phyloP scores from a whole-genome alignment of 805 yeast species.

The Cyberlindnera xishuangbannaensis region DNA sequence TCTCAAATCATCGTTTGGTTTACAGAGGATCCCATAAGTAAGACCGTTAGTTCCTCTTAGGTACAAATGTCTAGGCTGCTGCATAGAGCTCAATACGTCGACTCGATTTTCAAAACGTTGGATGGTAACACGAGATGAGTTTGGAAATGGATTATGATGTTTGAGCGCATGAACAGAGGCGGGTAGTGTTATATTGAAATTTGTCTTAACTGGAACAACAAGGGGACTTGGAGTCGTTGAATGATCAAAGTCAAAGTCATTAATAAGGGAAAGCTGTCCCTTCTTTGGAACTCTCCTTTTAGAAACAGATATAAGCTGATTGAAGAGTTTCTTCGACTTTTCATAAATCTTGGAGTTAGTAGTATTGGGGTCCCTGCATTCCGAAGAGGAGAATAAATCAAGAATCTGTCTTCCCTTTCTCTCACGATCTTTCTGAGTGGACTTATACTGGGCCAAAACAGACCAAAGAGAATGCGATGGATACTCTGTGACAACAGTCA shows the following conservation, averaged over 20 bases:
- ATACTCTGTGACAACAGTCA: constrained; percentile 52
- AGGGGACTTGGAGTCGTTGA: constrained; percentile 40
- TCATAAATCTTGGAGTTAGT: constrained; percentile 16
- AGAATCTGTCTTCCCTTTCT: constrained; percentile 41
- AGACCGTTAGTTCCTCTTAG: constrained; percentile 74
- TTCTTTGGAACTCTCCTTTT: constrained; percentile 17
- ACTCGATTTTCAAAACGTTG: constrained; percentile 62
- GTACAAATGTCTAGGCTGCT: constrained; percentile 75
- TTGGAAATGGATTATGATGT: constrained; percentile 39
- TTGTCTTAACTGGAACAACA: constrained; percentile 70
- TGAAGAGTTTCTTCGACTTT: constrained; percentile 24
- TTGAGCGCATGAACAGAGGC: constrained; percentile 37
- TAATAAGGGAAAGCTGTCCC: constrained; percentile 24
- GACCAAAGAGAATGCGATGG: constrained; percentile 88
- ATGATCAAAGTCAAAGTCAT: constrained; percentile 39
- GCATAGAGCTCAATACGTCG: constrained; percentile 72
- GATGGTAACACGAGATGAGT: constrained; percentile 45
- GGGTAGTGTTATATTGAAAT: constrained; percentile 65
- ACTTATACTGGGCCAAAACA: constrained; percentile 62
- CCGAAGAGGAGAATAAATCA: constrained; percentile 23
- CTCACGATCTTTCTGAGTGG: constrained; percentile 43
- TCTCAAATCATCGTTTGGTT: constrained; percentile 84
- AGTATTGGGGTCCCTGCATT: constrained; percentile 14
- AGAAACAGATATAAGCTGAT: constrained; percentile 24
- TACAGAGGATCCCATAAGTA: constrained; percentile 72